Evolutionary conservation across 768 basidiomycete genomes (phyloP).

Genomic region (Pleurotus cornucopiae): DNA sequence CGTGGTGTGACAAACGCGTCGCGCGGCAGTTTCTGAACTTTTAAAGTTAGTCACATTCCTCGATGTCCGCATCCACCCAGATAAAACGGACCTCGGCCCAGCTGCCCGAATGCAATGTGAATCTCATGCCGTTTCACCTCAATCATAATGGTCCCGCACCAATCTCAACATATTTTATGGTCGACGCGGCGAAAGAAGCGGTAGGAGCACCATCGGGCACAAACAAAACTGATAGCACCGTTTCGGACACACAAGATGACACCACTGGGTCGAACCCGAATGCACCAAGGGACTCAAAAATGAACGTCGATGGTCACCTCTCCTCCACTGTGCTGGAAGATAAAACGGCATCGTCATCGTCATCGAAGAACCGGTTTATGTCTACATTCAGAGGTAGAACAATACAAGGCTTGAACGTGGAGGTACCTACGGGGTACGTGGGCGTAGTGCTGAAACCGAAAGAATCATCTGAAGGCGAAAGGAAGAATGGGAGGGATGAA

Average conservation of each 20-base stretch:
- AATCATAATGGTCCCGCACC: slow-evolving; percentile 67
- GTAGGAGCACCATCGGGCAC: slow-evolving; percentile 19
- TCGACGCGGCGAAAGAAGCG: slow-evolving; percentile 36
- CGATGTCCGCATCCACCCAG: neutral
- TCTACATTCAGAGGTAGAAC: slow-evolving; percentile 76
- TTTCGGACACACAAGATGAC: too few species aligned
- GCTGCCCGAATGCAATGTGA: slow-evolving; percentile 46
- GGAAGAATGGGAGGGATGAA: slow-evolving; percentile 9
- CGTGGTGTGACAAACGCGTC: too few species aligned
- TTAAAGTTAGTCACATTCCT: too few species aligned
- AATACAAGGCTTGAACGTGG: slow-evolving; percentile 61
- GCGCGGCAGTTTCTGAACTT: too few species aligned
- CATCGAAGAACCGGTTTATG: slow-evolving; percentile 30
- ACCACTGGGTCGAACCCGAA: neutral
- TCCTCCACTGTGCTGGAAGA: too few species aligned
- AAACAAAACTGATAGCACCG: too few species aligned
- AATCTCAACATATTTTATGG: slow-evolving; percentile 68
- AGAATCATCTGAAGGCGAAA: neutral
- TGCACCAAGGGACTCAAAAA: slow-evolving; percentile 18
- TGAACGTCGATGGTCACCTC: slow-evolving; percentile 16
- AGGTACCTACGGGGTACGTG: slow-evolving; percentile 60
- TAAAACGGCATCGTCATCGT: too few species aligned
- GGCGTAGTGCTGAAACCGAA: slow-evolving; percentile 51
- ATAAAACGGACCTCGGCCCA: neutral
- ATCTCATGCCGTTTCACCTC: slow-evolving; percentile 84